Evolutionary conservation across 192 early-diverging fungal species (phyloP), one percentile per base, ranked within the genome.

Genomic region (Backusella westeae): DNA sequence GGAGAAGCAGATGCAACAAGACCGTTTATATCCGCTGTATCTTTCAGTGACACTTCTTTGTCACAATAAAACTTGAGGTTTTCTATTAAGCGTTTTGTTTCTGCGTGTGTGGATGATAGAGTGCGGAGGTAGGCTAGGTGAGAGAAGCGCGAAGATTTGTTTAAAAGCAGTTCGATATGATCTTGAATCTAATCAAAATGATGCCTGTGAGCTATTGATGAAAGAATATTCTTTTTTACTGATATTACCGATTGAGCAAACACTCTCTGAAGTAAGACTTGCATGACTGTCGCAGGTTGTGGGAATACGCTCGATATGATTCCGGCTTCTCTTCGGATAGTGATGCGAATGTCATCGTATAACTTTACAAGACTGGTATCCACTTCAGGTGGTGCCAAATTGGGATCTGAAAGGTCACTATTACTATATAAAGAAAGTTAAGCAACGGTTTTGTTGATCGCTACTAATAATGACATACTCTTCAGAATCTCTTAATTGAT

Each of bases 221-320:
- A 32, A 67, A 35, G 34, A 1, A 8, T 3, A 6, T 6, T 17
- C 14, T 14, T 17, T 17, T 4, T 35, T 32, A 4, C 29, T 71
- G 4, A 29, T 29, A 82, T 59, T 88, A 95, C 94, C 53, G 95
- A 95, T 87, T 99, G 97, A 69, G 94, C 97, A 88, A 98, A 99
- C 6, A 98, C 90, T 71, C 98, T 91, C 75, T 96, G 94, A 34
- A 98, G 87, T 71, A 99, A 94, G 67, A 93, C 92, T 87, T 98
- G 94, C 88, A 98, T 94, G 7, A 98, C 95, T 6, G 90, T 86
- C 12, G 91, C 87, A 0, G 96, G 91, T 70, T 98, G 94, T 23
- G 97, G 96, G 74, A 99, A 99, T 1, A 99, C 96, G 75, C 90
- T 89, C n/a, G 91, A 94, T 41, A 98, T 96, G 46, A 96, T 91